These are phyloP conservation scores for Exophiala sp. DNA, from an alignment of 2,329 filamentous ascomycete species.

Conservation along the genomic window DNA sequence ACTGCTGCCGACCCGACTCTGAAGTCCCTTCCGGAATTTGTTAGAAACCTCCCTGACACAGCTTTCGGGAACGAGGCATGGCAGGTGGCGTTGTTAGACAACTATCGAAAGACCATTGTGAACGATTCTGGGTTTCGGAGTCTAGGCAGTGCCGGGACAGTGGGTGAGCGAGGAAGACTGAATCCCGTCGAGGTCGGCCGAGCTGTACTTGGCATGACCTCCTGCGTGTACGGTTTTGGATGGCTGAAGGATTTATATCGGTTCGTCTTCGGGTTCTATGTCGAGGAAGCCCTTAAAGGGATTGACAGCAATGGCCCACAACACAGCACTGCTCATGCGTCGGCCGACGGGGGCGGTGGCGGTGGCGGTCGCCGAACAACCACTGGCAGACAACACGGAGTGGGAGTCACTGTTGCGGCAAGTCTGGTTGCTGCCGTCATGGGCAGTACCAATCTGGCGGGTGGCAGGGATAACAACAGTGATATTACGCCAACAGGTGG, in stretches of 20 bases:
- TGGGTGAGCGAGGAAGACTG: slow-evolving; percentile 56
- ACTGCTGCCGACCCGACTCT: slow-evolving; percentile 39
- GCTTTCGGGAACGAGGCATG: slow-evolving; percentile 69
- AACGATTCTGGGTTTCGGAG: slow-evolving; percentile 62
- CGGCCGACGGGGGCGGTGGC: neutral
- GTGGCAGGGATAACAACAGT: neutral
- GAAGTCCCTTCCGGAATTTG: slow-evolving; percentile 71
- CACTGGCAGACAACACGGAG: neutral
- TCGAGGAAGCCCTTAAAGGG: slow-evolving; percentile 61
- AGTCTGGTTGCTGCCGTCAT: slow-evolving; percentile 21
- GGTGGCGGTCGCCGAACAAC: neutral
- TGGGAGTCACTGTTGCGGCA: slow-evolving; percentile 1
- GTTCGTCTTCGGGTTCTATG: slow-evolving; percentile 74
- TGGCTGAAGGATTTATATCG: slow-evolving; percentile 79
- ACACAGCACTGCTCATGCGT: neutral
- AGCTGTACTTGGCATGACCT: slow-evolving; percentile 69
- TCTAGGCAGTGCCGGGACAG: slow-evolving; percentile 39
- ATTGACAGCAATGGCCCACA: slow-evolving; percentile 4
- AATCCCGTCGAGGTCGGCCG: slow-evolving; percentile 70
- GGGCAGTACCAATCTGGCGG: slow-evolving; percentile 4
- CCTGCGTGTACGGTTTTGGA: slow-evolving; percentile 60
- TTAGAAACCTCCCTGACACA: slow-evolving; percentile 66
- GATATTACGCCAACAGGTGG: neutral
- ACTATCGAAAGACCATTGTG: slow-evolving; percentile 73
- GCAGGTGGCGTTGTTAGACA: slow-evolving; percentile 66